Conservation (phyloP, 176 grass and related monocot genomes). For the Avena insularis region DNA sequence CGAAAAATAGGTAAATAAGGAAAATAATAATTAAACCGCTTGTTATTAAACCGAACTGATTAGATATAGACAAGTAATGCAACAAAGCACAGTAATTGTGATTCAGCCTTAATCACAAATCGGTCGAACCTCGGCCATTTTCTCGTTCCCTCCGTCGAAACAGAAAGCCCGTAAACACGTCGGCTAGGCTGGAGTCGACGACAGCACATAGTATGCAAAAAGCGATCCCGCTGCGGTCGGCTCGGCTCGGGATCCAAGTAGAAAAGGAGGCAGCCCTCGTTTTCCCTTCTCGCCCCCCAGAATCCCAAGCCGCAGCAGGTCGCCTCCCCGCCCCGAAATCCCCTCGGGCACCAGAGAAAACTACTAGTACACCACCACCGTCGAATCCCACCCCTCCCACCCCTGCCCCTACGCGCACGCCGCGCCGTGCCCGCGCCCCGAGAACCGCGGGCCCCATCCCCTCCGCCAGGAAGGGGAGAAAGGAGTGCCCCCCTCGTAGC, state of each 20-base stretch:
- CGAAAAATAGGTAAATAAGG: not conserved
- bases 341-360: constrained; percentile 46
- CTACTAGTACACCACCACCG: not conserved
- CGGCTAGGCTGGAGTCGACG: not conserved
- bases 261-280: not conserved
- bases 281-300: not conserved
- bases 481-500: not conserved
- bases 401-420: not conserved
- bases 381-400: not conserved
- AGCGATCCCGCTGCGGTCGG: not conserved
- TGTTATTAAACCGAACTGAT: not conserved
- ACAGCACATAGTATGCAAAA: not conserved
- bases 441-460: not conserved
- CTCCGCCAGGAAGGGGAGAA: not conserved
- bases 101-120: not conserved
- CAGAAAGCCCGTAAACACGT: not conserved
- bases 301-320: not conserved
- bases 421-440: not conserved
- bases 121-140: not conserved
- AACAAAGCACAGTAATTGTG: not conserved
- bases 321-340: constrained; percentile 44
- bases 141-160: not conserved
- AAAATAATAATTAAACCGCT: not conserved
- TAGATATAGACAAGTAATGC: too few species aligned
- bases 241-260: constrained; percentile 1